Percentiles rank a stretch among this genome's conserved stretches.
Conservation (phyloP, 192 early-diverging fungal genomes). For the Podochytrium sp. region DNA sequence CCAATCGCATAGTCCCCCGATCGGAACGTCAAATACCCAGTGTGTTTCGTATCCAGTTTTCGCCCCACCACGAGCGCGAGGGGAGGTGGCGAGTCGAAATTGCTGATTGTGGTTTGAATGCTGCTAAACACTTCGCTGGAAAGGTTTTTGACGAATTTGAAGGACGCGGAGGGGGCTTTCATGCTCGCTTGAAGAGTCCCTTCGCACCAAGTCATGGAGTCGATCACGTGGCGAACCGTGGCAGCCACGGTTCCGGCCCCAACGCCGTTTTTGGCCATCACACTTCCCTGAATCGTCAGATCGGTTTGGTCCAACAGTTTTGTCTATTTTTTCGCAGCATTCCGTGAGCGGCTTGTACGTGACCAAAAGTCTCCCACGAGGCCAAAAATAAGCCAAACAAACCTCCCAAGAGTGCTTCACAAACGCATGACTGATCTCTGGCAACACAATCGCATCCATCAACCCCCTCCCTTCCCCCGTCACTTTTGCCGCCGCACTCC, state of each 20-base stretch:
- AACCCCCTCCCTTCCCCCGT: neutral
- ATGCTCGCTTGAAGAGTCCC: conserved; percentile 62
- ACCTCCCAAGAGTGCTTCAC: conserved; percentile 65
- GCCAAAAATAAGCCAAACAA: conserved; percentile 1
- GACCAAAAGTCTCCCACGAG: neutral
- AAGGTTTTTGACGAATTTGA: conserved; percentile 68
- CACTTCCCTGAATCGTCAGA: conserved; percentile 48
- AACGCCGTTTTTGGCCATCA: conserved; percentile 61
- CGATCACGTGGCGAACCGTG: conserved; percentile 76
- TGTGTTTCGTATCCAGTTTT: conserved; percentile 61
- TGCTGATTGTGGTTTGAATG: conserved; percentile 55
- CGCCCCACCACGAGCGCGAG: conserved; percentile 67
- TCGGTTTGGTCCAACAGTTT: conserved; percentile 41
- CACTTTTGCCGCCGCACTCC: conserved; percentile 7
- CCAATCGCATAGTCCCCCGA: conserved; percentile 77
- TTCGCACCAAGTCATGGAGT: conserved; percentile 73
- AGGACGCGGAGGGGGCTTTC: conserved; percentile 55
- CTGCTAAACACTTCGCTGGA: conserved; percentile 65
- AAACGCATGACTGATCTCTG: conserved; percentile 45
- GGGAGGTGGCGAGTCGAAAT: conserved; percentile 68
- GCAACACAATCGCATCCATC: conserved; percentile 27
- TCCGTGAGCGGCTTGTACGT: neutral
- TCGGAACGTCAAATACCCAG: conserved; percentile 75
- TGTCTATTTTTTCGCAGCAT: too few relatives aligned
- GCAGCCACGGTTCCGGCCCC: conserved; percentile 79